phyloP scores from a whole-genome alignment of 345 rosid genomes.

The Heritiera littoralis region DNA sequence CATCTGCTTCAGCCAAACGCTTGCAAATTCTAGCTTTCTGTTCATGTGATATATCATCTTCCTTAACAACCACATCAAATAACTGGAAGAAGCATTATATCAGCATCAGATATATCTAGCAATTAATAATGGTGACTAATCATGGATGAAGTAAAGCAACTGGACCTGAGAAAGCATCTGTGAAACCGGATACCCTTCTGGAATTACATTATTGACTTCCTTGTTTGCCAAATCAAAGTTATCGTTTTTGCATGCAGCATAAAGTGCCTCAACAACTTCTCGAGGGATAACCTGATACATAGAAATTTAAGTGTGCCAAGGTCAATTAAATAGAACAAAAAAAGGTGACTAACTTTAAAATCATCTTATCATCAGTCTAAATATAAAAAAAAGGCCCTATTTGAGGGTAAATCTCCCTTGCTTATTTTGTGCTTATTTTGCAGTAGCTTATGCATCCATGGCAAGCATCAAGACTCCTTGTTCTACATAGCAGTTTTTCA shows the following conservation, averaged over 20 bases:
- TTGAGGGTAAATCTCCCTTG: neutral
- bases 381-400: neutral
- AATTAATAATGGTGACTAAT: neutral
- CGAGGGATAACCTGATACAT: slow-evolving; percentile 64
- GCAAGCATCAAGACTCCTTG: neutral
- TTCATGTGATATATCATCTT: slow-evolving; percentile 73
- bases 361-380: neutral
- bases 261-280: slow-evolving; percentile 62
- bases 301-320: neutral
- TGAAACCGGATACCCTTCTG: slow-evolving; percentile 91
- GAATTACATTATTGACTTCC: slow-evolving; percentile 74
- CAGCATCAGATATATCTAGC: slow-evolving; percentile 13
- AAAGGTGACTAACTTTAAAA: neutral
- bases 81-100: slow-evolving; percentile 45
- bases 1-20: slow-evolving; percentile 72
- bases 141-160: slow-evolving; percentile 10
- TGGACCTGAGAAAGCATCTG: slow-evolving; percentile 81
- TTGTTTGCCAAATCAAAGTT: slow-evolving; percentile 90
- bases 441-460: neutral
- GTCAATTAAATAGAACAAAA: neutral
- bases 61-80: slow-evolving; percentile 64
- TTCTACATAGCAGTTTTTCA: neutral
- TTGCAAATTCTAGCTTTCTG: slow-evolving; percentile 92
- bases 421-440: slow-evolving; percentile 9
- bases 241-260: slow-evolving; percentile 73